Percentiles rank a stretch among this genome's conserved stretches.
Evolutionary conservation across 208 protist species (phyloP).

Genomic region (Crithidia fasciculata): DNA sequence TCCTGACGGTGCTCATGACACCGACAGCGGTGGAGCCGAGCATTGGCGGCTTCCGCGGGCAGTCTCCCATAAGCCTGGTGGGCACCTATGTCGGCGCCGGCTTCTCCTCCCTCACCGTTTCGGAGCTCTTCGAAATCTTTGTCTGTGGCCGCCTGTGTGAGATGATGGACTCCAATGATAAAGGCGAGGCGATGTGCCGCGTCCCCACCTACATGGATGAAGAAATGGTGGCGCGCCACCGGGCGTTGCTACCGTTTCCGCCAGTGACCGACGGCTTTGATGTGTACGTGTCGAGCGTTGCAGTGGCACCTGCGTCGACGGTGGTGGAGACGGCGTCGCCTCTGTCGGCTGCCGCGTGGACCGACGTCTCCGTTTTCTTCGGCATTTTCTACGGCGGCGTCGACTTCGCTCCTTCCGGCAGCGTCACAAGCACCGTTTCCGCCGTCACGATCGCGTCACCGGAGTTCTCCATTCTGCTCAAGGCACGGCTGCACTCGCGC

Average conservation of each 20-base stretch:
- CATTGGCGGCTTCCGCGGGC: constrained; percentile 32
- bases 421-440: constrained; percentile 5
- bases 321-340: neutral
- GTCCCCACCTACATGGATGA: constrained; percentile 46
- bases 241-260: constrained; percentile 23
- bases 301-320: neutral
- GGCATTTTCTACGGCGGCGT: neutral
- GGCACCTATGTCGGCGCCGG: constrained; percentile 27
- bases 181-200: constrained; percentile 36
- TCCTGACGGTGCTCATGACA: constrained; percentile 36
- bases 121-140: constrained; percentile 25
- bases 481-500: constrained; percentile 40
- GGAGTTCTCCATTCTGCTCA: constrained; percentile 21
- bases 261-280: constrained; percentile 22
- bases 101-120: neutral
- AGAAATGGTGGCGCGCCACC: constrained; percentile 26
- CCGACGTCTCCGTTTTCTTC: constrained; percentile 9
- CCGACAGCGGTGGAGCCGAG: constrained; percentile 34
- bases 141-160: constrained; percentile 43
- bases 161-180: constrained; percentile 21
- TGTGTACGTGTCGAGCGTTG: neutral
- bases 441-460: constrained; percentile 2
- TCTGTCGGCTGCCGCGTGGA: neutral
- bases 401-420: neutral
- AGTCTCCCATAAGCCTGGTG: constrained; percentile 21